Evolutionary conservation across 495 filamentous ascomycete genomes (phyloP), one percentile per base, ranked within the genome.

Genomic region (Cercophora samala): DNA sequence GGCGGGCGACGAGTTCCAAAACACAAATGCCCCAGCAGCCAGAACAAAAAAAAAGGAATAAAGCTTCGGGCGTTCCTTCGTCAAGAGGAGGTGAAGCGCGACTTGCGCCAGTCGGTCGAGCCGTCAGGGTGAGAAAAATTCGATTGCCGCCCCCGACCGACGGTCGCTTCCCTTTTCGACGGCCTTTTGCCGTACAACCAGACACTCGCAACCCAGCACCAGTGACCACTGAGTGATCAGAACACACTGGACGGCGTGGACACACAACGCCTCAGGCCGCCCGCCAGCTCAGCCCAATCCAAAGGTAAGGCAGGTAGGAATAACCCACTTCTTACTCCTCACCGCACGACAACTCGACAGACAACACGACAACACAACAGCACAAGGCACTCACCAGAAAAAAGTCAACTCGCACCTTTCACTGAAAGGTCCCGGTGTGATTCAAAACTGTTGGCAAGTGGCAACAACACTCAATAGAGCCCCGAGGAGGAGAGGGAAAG

Each of bases 361-460:
- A 21, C 56, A n/a, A n/a, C n/a, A n/a, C n/a, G n/a, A 61, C 26
- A 11, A 17, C 18, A 61, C 23, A 61, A 37, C 24, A 62, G n/a
- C 29, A 42, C 26, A 42, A 29, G 17, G 17, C 58, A 55, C 51
- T 46, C 46, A 25, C 63, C 60, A 62, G 53, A 60, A 65, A 21
- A 64, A 63, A 65, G 53, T 52, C 58, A 59, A 65, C 65, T 56
- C 64, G 55, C 60, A 59, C 56, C 59, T 56, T n/a, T 63, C 53
- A 58, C 56, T 63, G 62, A 60, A 66, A 63, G 11, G n/a, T 64
- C 60, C 65, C 60, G 62, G n/a, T 53, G 56, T 65, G 68, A 64
- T 60, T 69, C 37, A 66, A 64, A 69, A 67, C 58, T 55, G 42
- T 52, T 72, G 67, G 58, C 69, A 69, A 62, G 19, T 64, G 21